Percentiles rank a stretch among this genome's conserved stretches.
Conservation (phyloP, 2,329 filamentous ascomycete species). For the Pseudogymnoascus sp. region DNA sequence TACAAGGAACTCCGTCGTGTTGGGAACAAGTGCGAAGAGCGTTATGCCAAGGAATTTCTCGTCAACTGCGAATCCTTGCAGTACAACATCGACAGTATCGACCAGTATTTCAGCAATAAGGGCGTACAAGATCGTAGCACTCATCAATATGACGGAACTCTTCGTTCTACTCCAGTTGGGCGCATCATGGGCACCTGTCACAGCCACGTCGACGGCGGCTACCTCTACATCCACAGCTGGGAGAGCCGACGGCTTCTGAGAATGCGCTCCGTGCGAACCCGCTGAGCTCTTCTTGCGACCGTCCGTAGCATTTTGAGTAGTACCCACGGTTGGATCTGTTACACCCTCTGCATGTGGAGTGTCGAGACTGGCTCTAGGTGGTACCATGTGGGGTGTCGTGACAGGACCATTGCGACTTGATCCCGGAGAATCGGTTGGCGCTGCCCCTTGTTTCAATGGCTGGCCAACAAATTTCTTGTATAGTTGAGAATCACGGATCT, state of each 20-base stretch:
- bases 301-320: slow-evolving; percentile 64
- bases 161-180: slow-evolving; percentile 94
- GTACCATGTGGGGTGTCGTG: slow-evolving; percentile 63
- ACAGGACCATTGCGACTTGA: slow-evolving; percentile 34
- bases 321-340: slow-evolving; percentile 80
- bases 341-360: slow-evolving; percentile 90
- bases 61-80: slow-evolving; percentile 83
- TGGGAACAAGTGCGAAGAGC: slow-evolving; percentile 90
- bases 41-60: slow-evolving; percentile 98
- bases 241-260: slow-evolving; percentile 15
- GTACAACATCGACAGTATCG: slow-evolving; percentile 91
- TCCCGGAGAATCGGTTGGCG: slow-evolving; percentile 22
- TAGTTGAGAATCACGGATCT: slow-evolving; percentile 78
- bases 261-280: slow-evolving; percentile 13
- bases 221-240: slow-evolving; percentile 8
- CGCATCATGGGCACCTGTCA: slow-evolving; percentile 79
- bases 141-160: slow-evolving; percentile 80
- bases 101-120: slow-evolving; percentile 95
- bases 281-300: slow-evolving; percentile 41
- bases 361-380: slow-evolving; percentile 74
- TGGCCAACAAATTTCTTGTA: slow-evolving; percentile 93
- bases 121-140: slow-evolving; percentile 87
- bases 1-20: slow-evolving; percentile 95
- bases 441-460: slow-evolving; percentile 62
- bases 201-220: slow-evolving; percentile 25